Evolutionary conservation across 176 grass and related monocot species (phyloP), one percentile per base, ranked within the genome.

Genomic region (Calamus simplicifolius): DNA sequence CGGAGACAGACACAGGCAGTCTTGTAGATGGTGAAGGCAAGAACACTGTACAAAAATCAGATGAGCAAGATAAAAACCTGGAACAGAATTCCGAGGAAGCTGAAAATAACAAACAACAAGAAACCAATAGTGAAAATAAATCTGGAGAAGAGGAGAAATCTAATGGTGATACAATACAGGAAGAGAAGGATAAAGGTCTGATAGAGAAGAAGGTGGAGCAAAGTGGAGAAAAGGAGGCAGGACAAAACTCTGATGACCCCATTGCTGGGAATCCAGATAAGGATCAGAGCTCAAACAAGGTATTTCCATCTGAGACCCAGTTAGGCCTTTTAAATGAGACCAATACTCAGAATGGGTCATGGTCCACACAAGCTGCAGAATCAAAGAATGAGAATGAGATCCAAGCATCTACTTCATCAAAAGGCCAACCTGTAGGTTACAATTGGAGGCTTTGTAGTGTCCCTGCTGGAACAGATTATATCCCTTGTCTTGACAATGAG

Each of bases 401-500:
- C 13, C 85, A 73, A 79, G 69, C 30, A 8, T 75, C 71, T 51
- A 71, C 81, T 27, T 76, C 72, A 18, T 74, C 84, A 59, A 67
- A 54, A 49, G 74, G 50, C 52, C 71, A 82, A 51, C 58, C 65
- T 6, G 31, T 60, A 27, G 77, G 66, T 61, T 83, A 82, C 81
- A 83, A 23, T 69, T 99, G 94, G 94, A 99, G 89, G 25, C 57
- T 99, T 64, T 99, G 94, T 57, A 85, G 77, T 75, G 86, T 21
- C 70, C 73, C 51, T 49, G 69, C 79, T 10, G 62, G 56, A 3
- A 59, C 76, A 38, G 94, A 99, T 83, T 99, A 93, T 70, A 89
- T 99, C 52, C 94, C 94, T 83, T 99, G 94, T 73, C 88, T 99
- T 58, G 94, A 99, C 64, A 93, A 99, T 49, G 79, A 79, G 74